Evolutionary conservation across 768 basidiomycete species (phyloP), one percentile per base, ranked within the genome.

Genomic region (Rhodotorula babjevae): DNA sequence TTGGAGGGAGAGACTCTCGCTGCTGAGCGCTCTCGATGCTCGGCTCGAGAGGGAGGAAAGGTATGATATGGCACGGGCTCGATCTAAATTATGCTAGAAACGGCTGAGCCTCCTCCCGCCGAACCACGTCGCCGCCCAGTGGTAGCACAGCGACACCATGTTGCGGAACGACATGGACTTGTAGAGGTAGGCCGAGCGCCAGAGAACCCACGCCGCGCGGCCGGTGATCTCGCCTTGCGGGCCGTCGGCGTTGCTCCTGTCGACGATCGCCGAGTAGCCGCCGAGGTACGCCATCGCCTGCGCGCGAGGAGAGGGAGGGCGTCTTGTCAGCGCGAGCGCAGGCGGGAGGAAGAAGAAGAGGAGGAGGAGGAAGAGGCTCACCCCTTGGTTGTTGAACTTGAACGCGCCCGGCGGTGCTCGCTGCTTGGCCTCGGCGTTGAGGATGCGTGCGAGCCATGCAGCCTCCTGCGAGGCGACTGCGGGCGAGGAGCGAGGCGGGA

Each of bases 391-490:
- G 53, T 86, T 84, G 81, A 91, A 92, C 72, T 84, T 81, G 81
- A 93, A 93, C 8, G 49, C 16, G 3, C 59, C 58, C 3, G 66
- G 66, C 11, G 47, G 9, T 2, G 25, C n/a, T 14, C 23, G 42
- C 42, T 49, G 33, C 50, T 47, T 52, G 14, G 82, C 72, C 81
- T 85, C 81, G 19, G 49, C 36, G 23, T 91, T 92, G 62, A 92
- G 82, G 77, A 86, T 86, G 74, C 87, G 86, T 50, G 84, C 83
- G 36, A 91, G 78, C 76, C 89, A 90, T 74, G 84, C 85, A 12
- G 86, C 90, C 80, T 91, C 87, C 78, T 92, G 90, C 76, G 86
- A 86, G 11, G 90, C 90, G 33, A 92, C 90, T 89, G 59, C 7
- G 36, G 36, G 36, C 36, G 36, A 6, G 4, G 10, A 19, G n/a